A percentile compares a stretch with the other conserved stretches of the same genome.
These are phyloP conservation scores for Haplographium delicatum DNA, from an alignment of 495 filamentous ascomycete species.

Conservation along the genomic window DNA sequence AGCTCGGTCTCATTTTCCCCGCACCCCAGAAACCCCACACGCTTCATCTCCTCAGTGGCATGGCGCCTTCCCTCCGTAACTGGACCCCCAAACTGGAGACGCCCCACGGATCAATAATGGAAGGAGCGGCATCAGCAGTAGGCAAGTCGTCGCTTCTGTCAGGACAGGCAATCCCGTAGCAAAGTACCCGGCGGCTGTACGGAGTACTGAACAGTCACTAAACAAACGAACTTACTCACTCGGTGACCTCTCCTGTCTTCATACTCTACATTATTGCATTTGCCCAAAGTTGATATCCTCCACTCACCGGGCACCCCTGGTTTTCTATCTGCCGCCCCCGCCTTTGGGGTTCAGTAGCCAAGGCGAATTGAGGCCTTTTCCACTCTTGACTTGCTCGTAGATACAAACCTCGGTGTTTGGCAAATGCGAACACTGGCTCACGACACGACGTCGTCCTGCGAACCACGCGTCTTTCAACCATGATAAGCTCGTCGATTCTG, in stretches of 20 bases:
- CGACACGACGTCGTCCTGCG: background rate
- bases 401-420: background rate
- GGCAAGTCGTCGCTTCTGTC: background rate
- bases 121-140: background rate
- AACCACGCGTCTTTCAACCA: conserved; percentile 7
- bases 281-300: too few species aligned
- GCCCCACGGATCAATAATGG: conserved; percentile 2
- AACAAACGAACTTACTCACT: too few species aligned
- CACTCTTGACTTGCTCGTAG: background rate
- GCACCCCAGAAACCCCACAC: background rate
- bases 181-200: too few species aligned
- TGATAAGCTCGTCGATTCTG: conserved; percentile 23
- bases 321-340: too few species aligned
- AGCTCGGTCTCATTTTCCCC: background rate
- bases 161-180: too few species aligned
- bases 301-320: too few species aligned
- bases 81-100: background rate
- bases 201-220: too few species aligned
- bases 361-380: too few species aligned
- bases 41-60: background rate
- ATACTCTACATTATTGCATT: too few species aligned
- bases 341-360: too few species aligned
- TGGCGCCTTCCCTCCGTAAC: background rate
- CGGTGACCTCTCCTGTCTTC: too few species aligned
- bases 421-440: background rate